Base-by-base conservation (phyloP, 768 basidiomycete genomes). In the Suillus subalutaceus region DNA sequence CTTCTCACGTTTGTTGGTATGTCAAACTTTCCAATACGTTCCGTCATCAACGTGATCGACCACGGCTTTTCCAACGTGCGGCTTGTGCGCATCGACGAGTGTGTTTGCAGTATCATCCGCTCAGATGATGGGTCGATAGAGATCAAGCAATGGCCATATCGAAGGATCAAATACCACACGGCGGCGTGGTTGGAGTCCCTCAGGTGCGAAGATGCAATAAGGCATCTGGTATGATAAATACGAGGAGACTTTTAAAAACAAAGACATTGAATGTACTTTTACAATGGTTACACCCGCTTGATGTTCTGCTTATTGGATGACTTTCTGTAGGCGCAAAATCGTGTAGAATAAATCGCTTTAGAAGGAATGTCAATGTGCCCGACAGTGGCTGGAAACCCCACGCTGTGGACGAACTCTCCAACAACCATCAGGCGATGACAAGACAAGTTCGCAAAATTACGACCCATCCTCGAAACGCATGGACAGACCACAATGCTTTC, bases 111-210 rank as follows among this genome's bases (percentile, higher is more conserved):
- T 5, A 85, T 90, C 10, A 68, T 70, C n/a, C 64, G 71, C 43
- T 66, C 63, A 1, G 73, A 66, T 23, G 77, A 79, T 38, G 81
- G 77, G 2, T 57, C 69, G 46, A 65, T 81, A 32, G 82, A 85
- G 65, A 71, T 87, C 40, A 86, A 86, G 62, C 83, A 82, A 64
- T 90, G 88, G 86, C 83, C 88, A 6, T 82, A 81, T 65, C 75
- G 83, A 66, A 78, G 86, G 44, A 83, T 79, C 26, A 75, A 78
- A 67, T 86, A 85, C 68, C 84, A 88, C 66, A 79, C 81, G 4
- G 76, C 74, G 20, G 88, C 89, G 70, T 90, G 88, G 88, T 78
- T 91, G 30, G 88, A 89, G 72, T 88, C 87, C 80, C 73, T 84
- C 44, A 88, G 85, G 0, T 90, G 89, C 68, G 84, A 84, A 67